These are phyloP conservation scores for Phytopythium aichiense DNA, from an alignment of 352 stramenopile species.

Conservation along the genomic window DNA sequence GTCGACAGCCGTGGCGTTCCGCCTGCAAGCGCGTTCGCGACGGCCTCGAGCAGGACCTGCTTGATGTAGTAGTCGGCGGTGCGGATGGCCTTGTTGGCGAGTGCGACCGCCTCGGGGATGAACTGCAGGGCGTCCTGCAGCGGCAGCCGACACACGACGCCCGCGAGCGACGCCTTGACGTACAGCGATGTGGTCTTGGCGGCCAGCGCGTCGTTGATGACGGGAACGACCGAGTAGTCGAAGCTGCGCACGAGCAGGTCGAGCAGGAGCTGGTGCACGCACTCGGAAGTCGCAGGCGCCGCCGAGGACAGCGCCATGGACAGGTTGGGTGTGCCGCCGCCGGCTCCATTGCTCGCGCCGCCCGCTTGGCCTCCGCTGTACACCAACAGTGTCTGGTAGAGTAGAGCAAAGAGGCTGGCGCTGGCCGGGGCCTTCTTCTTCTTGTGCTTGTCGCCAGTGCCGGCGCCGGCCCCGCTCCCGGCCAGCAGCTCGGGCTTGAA, in stretches of 20 bases:
- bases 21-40: slow-evolving; percentile 48
- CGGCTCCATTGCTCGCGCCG: slow-evolving; percentile 15
- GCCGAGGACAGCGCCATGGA: slow-evolving; percentile 52
- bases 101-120: slow-evolving; percentile 55
- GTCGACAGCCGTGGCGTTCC: slow-evolving; percentile 31
- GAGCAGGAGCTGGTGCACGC: slow-evolving; percentile 60
- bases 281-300: slow-evolving; percentile 51
- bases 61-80: slow-evolving; percentile 77
- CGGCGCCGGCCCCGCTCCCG: background rate
- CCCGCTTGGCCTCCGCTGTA: slow-evolving; percentile 52
- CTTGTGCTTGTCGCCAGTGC: slow-evolving; percentile 6
- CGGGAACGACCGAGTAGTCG: slow-evolving; percentile 57
- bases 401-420: slow-evolving; percentile 51
- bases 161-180: slow-evolving; percentile 64
- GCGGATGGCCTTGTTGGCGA: slow-evolving; percentile 56
- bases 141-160: slow-evolving; percentile 56
- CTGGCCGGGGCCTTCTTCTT: slow-evolving; percentile 22
- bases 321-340: slow-evolving; percentile 29
- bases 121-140: slow-evolving; percentile 62
- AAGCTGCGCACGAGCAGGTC: slow-evolving; percentile 71
- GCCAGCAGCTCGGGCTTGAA: slow-evolving; percentile 40
- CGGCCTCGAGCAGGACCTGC: slow-evolving; percentile 65
- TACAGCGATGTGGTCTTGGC: slow-evolving; percentile 60
- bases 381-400: slow-evolving; percentile 61
- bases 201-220: slow-evolving; percentile 49